Conservation (phyloP, 1,284 basidiomycete species). For the Vanrija humicola region DNA sequence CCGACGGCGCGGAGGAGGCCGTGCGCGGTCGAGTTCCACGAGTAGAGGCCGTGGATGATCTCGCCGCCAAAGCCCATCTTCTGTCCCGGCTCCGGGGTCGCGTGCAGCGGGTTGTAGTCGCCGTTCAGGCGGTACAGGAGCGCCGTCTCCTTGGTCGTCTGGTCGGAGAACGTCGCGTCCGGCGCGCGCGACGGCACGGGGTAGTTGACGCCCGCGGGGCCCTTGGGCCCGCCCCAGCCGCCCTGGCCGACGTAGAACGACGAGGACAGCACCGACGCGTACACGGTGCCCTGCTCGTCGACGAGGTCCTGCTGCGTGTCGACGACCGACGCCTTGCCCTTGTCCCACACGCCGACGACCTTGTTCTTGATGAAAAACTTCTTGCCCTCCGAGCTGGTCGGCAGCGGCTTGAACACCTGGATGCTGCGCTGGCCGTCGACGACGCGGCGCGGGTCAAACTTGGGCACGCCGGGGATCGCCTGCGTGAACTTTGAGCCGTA, state of each 20-base stretch:
- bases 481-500: conserved; percentile 11
- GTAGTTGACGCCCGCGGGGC: conserved; percentile 6
- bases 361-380: conserved; percentile 14
- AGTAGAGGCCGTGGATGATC: conserved; percentile 22
- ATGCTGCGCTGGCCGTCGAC: conserved; percentile 20
- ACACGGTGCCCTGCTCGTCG: conserved; percentile 13
- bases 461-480: conserved; percentile 13
- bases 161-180: conserved; percentile 7
- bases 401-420: conserved; percentile 15
- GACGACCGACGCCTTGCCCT: conserved; percentile 18
- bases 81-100: conserved; percentile 13
- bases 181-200: conserved; percentile 11
- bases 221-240: conserved; percentile 20
- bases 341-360: conserved; percentile 20
- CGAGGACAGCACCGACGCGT: conserved; percentile 6
- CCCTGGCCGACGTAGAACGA: conserved; percentile 19
- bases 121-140: conserved; percentile 21
- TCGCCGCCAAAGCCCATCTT: conserved; percentile 22
- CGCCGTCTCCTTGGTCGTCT: conserved; percentile 12
- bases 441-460: conserved; percentile 14
- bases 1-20: conserved; percentile 14
- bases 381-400: conserved; percentile 10
- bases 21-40: conserved; percentile 20
- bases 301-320: conserved; percentile 19
- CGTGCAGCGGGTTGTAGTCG: conserved; percentile 23